Evolutionary conservation across 1,139 yeast genomes (phyloP).

Genomic region (Candida pseudoviswanathii): DNA sequence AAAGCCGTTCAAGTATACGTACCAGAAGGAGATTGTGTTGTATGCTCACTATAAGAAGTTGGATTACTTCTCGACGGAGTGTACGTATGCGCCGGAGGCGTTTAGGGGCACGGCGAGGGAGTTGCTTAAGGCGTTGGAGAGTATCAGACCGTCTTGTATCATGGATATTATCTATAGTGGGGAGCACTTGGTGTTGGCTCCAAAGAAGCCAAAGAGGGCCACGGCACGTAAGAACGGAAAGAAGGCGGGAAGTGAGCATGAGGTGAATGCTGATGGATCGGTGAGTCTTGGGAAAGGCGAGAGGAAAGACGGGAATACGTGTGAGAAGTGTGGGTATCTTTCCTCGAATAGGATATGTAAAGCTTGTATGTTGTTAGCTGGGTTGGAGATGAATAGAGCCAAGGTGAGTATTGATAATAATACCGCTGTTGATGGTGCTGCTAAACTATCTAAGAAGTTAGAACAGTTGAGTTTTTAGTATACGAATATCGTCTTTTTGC

Average conservation of each 20-base stretch:
- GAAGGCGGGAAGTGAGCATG: slow-evolving; percentile 38
- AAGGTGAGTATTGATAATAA: slow-evolving; percentile 56
- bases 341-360: slow-evolving; percentile 89
- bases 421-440: slow-evolving; percentile 62
- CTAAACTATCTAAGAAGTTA: slow-evolving; percentile 62
- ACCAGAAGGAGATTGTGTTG: slow-evolving; percentile 95
- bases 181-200: slow-evolving; percentile 73
- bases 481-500: neutral
- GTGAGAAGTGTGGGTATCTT: slow-evolving; percentile 89
- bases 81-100: slow-evolving; percentile 98
- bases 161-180: slow-evolving; percentile 95
- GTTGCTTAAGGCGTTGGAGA: slow-evolving; percentile 83
- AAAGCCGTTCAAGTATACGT: slow-evolving; percentile 93
- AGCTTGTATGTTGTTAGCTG: slow-evolving; percentile 87
- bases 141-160: slow-evolving; percentile 89
- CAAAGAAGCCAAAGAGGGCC: slow-evolving; percentile 47
- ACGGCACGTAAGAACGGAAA: slow-evolving; percentile 32
- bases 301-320: slow-evolving; percentile 65
- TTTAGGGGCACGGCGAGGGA: slow-evolving; percentile 97
- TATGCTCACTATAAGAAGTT: slow-evolving; percentile 96
- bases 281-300: slow-evolving; percentile 40
- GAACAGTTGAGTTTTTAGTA: slow-evolving; percentile 63
- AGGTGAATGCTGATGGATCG: slow-evolving; percentile 62
- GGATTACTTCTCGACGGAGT: slow-evolving; percentile 96
- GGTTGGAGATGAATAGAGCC: slow-evolving; percentile 77